Base-by-base conservation (phyloP, 169 alveolate genomes). In the Cryptosporidium meleagridis region DNA sequence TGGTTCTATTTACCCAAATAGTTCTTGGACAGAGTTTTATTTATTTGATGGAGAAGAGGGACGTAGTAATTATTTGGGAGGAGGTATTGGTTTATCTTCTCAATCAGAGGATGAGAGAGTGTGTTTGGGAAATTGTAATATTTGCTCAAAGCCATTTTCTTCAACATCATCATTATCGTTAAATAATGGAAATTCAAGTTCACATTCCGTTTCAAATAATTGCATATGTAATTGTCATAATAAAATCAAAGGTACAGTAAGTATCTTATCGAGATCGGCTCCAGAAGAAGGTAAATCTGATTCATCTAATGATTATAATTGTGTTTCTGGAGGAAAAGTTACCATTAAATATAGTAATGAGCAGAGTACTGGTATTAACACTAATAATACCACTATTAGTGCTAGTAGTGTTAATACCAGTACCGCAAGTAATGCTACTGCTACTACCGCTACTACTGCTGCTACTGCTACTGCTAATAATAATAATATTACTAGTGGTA, bases 11-110 rank as follows among this genome's bases (percentile, higher is more conserved):
- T 65, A 80, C 39, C 89, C 89, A 37, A 80, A 80, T 45, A 80
- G 80, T n/a, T 62, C 80, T 23, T 80, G 89, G 89, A 14, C 75
- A 29, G 80, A 80, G 21, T 80, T 80, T 80, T 61, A 59, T 51
- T n/a, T 55, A 12, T 23, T 31, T 5, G 39, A 73, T 2, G 70
- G 85, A 26, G 58, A 48, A n/a, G 48, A 26, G 14, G 55, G 55
- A 48, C 55, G 21, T 16, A 55, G 23, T 55, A 2, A 0, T 2
- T 21, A 2, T 55, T 9, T 23, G 18, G 16, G 18, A n/a, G 35
- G 67, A n/a, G 12, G 35, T 31, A 31, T 55, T 16, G 37, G 67
- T 23, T 0, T 26, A 21, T 55, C 67, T 23, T 55, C 67, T 23
- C 67, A n/a, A 55, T 10, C 23, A 9, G 67, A 55, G 29, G 67